Base-by-base conservation (phyloP, 352 stramenopile species). In the Phytophthora cactorum region DNA sequence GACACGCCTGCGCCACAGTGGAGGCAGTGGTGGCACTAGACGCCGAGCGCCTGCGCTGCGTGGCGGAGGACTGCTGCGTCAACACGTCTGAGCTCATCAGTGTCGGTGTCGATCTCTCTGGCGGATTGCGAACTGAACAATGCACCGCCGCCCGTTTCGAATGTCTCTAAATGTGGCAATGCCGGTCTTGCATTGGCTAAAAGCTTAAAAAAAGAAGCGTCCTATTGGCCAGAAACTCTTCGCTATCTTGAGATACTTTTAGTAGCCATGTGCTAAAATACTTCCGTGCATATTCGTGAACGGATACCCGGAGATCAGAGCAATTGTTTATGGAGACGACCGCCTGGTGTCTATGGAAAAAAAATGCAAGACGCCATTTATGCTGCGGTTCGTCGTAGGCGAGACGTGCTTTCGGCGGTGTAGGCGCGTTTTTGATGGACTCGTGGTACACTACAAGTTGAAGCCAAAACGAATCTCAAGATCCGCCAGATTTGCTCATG, bases 1-100 rank as follows among this genome's bases (percentile, higher is more conserved):
- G 80, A 66, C 74, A 91, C 45, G 82, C 75, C 59, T 90, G 78
- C 38, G 80, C 83, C 29, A 92, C 74, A 5, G 66, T 56, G 25
- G 57, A 79, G 7, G 66, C 63, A 28, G 66, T 41, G 31, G 70
- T 59, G 2, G 62, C 55, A 3, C 53, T 54, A 29, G 70, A 60
- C 10, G 66, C 52, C 27, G 67, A 66, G 66, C 41, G 58, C 50
- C 73, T 72, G 38, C 57, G 71, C 31, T 67, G 70, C 56, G 56
- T 58, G 6, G 44, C 17, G 7, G 25, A 9, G 9, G 29, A 53
- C 64, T 60, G 61, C 38, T 58, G 63, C 57, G 51, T 66, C 34
- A 63, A 25, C 12, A 66, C n/a, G 27, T 55, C 51, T 6, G 29
- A 17, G 45, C 45, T 58, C 65, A 72, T 71, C 3, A 14, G 15